These are phyloP conservation scores for Rhynchosporium graminicola DNA, from an alignment of 2,329 filamentous ascomycete species.

Conservation along the genomic window DNA sequence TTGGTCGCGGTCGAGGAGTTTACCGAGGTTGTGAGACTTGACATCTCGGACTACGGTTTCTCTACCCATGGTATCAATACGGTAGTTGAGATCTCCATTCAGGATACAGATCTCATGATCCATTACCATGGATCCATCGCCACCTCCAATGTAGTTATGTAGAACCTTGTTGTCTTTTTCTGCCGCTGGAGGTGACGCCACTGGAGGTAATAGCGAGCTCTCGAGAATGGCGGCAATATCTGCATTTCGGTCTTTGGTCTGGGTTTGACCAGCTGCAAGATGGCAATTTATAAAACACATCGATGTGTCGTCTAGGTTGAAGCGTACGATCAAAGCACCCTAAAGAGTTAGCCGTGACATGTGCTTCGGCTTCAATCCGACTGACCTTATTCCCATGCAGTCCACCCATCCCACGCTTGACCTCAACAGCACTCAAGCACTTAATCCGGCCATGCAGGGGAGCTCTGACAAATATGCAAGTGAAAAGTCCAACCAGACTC, in stretches of 20 bases:
- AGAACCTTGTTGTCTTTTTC: slow-evolving; percentile 61
- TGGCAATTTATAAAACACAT: slow-evolving; percentile 98
- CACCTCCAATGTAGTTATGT: slow-evolving; percentile 82
- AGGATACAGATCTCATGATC: slow-evolving; percentile 97
- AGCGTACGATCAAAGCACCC: slow-evolving; percentile 88
- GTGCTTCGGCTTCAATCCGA: neutral
- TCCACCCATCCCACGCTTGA: slow-evolving; percentile 96
- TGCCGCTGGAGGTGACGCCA: slow-evolving; percentile 41
- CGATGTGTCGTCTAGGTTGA: slow-evolving; percentile 89
- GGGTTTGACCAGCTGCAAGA: slow-evolving; percentile 88
- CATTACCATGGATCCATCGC: slow-evolving; percentile 90
- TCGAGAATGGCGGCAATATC: slow-evolving; percentile 91
- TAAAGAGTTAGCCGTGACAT: slow-evolving; percentile 32
- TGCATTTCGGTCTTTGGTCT: slow-evolving; percentile 88
- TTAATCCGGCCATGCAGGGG: slow-evolving; percentile 74
- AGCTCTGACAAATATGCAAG: slow-evolving; percentile 90
- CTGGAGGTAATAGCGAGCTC: slow-evolving; percentile 68
- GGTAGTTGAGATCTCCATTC: slow-evolving; percentile 96
- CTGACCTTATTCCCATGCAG: slow-evolving; percentile 85
- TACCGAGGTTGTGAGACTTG: slow-evolving; percentile 75
- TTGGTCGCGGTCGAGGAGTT: slow-evolving; percentile 91
- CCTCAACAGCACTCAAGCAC: slow-evolving; percentile 75
- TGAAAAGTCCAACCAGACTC: slow-evolving; percentile 91
- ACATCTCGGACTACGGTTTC: slow-evolving; percentile 89
- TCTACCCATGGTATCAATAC: slow-evolving; percentile 94